Evolutionary conservation across 1,284 basidiomycete genomes (phyloP).

Genomic region (Ceratobasidium sp.): DNA sequence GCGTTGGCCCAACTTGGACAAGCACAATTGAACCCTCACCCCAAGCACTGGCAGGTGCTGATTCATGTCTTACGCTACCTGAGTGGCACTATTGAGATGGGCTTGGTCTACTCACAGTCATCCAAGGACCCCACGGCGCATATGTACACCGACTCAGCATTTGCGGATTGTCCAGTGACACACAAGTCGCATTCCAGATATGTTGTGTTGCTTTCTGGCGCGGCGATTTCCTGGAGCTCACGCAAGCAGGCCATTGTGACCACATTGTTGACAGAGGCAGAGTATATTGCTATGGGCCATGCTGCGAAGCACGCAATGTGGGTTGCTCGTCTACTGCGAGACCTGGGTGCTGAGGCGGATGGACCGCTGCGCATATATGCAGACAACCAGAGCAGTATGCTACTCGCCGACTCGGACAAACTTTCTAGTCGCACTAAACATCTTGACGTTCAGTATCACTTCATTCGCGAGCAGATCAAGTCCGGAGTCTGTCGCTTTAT

Average conservation of each 20-base stretch:
- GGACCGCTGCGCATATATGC: conserved; percentile 45
- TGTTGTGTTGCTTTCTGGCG: conserved; percentile 54
- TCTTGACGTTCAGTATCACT: conserved; percentile 46
- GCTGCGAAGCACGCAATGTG: conserved; percentile 54
- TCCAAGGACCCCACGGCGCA: not conserved
- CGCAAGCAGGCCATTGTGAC: conserved; percentile 55
- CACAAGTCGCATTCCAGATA: conserved; percentile 59
- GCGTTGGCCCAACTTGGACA: conserved; percentile 17
- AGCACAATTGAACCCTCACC: conserved; percentile 24
- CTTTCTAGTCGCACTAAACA: conserved; percentile 53
- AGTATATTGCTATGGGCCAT: conserved; percentile 57
- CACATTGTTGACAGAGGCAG: conserved; percentile 57
- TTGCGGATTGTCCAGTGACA: conserved; percentile 25
- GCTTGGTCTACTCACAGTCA: conserved; percentile 2
- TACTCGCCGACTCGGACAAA: conserved; percentile 51
- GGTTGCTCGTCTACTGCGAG: conserved; percentile 48
- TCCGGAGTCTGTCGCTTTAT: not conserved
- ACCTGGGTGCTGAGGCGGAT: conserved; percentile 18
- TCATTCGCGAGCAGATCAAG: conserved; percentile 51
- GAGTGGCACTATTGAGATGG: conserved; percentile 30
- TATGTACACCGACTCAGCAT: conserved; percentile 27
- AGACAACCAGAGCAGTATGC: conserved; percentile 54
- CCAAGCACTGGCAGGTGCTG: conserved; percentile 16
- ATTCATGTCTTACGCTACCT: conserved; percentile 37
- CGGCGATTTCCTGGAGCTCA: conserved; percentile 56